phyloP scores from a whole-genome alignment of 2,329 filamentous ascomycete species.

The Arthrocladium fulminans region DNA sequence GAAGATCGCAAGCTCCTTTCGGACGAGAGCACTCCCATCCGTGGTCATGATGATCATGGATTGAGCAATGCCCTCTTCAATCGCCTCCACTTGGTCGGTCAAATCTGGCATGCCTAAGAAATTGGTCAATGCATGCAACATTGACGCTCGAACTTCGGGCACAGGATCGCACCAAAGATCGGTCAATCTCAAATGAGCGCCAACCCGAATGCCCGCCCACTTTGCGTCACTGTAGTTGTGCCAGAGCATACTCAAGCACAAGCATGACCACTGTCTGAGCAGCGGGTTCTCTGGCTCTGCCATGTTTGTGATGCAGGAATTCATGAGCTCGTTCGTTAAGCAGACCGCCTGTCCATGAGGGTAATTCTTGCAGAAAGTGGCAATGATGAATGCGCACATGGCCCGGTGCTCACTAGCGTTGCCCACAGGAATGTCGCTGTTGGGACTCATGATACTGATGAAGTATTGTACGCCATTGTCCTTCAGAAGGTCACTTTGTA shows the following conservation, averaged over 20 bases:
- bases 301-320: slow-evolving; percentile 71
- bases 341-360: slow-evolving; percentile 86
- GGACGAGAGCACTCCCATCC: slow-evolving; percentile 88
- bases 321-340: slow-evolving; percentile 67
- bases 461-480: slow-evolving; percentile 98
- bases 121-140: slow-evolving; percentile 85
- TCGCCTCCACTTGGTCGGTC: slow-evolving; percentile 80
- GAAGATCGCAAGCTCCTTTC: slow-evolving; percentile 87
- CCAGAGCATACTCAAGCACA: slow-evolving; percentile 94
- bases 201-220: slow-evolving; percentile 86
- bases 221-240: slow-evolving; percentile 84
- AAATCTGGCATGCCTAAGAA: slow-evolving; percentile 90
- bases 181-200: slow-evolving; percentile 72
- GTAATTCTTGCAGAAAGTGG: slow-evolving; percentile 94
- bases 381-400: slow-evolving; percentile 97
- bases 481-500: slow-evolving; percentile 87
- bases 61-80: slow-evolving; percentile 84
- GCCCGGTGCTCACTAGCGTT: slow-evolving; percentile 92
- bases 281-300: slow-evolving; percentile 79
- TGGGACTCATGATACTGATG: slow-evolving; percentile 79
- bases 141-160: slow-evolving; percentile 85
- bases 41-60: slow-evolving; percentile 84
- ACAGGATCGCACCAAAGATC: slow-evolving; percentile 75
- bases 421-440: slow-evolving; percentile 70
- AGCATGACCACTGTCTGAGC: slow-evolving; percentile 86